A percentile compares a stretch with the other conserved stretches of the same genome.
Evolutionary conservation across 2,329 filamentous ascomycete genomes (phyloP).

Genomic region (Alternaria novae-zelandiae): DNA sequence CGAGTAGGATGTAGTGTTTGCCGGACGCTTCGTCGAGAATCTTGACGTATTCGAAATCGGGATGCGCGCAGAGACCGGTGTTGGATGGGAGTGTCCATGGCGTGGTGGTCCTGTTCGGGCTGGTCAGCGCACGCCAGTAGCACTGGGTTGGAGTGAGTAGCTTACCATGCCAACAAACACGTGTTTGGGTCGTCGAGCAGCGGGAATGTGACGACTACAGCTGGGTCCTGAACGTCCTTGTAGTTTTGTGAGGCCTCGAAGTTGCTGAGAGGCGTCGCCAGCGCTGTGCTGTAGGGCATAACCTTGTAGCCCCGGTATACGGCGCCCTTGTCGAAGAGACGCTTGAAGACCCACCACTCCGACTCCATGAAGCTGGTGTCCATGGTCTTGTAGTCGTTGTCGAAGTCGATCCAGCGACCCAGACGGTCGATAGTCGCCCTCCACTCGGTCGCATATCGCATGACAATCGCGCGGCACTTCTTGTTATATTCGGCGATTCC

Average conservation of each 20-base stretch:
- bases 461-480: slow-evolving; percentile 90
- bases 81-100: slow-evolving; percentile 88
- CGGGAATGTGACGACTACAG: slow-evolving; percentile 87
- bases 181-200: slow-evolving; percentile 78
- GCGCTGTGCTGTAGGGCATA: slow-evolving; percentile 92
- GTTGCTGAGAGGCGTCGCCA: slow-evolving; percentile 89
- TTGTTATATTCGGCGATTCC: slow-evolving; percentile 90
- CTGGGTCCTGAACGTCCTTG: slow-evolving; percentile 89
- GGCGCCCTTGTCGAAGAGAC: slow-evolving; percentile 85
- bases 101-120: slow-evolving; percentile 68
- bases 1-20: slow-evolving; percentile 84
- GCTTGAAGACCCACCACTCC: slow-evolving; percentile 96
- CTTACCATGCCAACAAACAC: slow-evolving; percentile 74
- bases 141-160: background rate
- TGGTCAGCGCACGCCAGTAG: slow-evolving; percentile 11
- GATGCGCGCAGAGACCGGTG: slow-evolving; percentile 76
- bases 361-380: slow-evolving; percentile 95
- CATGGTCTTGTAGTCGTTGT: slow-evolving; percentile 99
- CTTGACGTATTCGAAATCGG: slow-evolving; percentile 86
- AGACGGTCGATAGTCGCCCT: slow-evolving; percentile 84
- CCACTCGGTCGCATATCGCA: slow-evolving; percentile 90
- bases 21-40: slow-evolving; percentile 81
- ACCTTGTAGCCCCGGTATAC: slow-evolving; percentile 92
- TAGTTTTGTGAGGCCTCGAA: slow-evolving; percentile 96
- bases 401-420: slow-evolving; percentile 96